A percentile compares a stretch with the other conserved stretches of the same genome.
Evolutionary conservation across 768 basidiomycete genomes (phyloP).

Genomic region (Suillus decipiens): DNA sequence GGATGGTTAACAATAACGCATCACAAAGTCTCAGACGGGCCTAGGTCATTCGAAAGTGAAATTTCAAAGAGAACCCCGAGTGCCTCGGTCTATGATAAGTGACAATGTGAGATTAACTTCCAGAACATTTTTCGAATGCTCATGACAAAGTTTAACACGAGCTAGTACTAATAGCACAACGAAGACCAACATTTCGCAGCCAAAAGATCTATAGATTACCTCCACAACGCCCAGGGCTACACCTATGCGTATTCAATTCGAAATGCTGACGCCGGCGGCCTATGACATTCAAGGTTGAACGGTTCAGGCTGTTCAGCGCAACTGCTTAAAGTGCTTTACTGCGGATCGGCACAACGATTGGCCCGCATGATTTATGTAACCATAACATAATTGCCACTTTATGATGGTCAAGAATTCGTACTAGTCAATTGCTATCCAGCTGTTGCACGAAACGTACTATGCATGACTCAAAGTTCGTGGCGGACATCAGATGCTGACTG

Average conservation of each 20-base stretch:
- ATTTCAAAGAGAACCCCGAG: not conserved
- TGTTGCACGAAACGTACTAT: no score
- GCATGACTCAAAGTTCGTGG: no score
- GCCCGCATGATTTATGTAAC: no score
- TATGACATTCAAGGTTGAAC: not conserved
- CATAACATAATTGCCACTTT: no score
- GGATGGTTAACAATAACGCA: not conserved
- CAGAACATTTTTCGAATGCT: not conserved
- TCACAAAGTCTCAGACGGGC: not conserved
- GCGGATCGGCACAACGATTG: not conserved
- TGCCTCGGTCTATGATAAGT: not conserved
- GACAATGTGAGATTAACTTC: not conserved
- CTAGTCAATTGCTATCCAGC: no score
- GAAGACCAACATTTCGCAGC: not conserved
- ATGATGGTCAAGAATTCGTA: no score
- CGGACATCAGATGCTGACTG: no score
- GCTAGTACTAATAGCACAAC: no score
- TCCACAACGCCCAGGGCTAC: not conserved
- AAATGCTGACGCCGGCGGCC: not conserved
- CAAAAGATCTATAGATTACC: not conserved
- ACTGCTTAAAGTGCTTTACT: not conserved
- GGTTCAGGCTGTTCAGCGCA: not conserved
- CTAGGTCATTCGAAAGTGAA: not conserved
- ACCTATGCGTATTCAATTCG: not conserved
- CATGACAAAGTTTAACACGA: not conserved